These are phyloP conservation scores for Podaxis pistillaris DNA, from an alignment of 768 basidiomycete species.

Conservation along the genomic window DNA sequence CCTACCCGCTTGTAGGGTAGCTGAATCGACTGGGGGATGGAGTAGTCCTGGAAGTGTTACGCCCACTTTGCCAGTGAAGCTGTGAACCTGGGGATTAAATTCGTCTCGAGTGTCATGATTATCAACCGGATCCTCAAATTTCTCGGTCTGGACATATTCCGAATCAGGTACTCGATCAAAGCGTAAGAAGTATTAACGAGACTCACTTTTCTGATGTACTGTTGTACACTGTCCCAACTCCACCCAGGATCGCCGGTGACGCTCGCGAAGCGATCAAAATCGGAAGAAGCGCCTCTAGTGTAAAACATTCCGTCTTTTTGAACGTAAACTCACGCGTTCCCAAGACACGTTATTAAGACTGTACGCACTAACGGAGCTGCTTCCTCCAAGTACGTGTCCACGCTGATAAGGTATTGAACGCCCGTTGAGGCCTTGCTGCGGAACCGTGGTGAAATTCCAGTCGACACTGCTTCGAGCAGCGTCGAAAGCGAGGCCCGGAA, in stretches of 20 bases:
- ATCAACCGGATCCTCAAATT: slow-evolving; percentile 19
- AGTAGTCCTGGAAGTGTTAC: slow-evolving; percentile 18
- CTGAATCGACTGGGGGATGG: slow-evolving; percentile 16
- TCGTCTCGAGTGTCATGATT: slow-evolving; percentile 19
- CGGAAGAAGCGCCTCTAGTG: slow-evolving; percentile 19
- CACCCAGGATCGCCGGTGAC: slow-evolving; percentile 30
- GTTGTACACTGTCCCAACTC: slow-evolving; percentile 32
- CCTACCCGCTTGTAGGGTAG: slow-evolving; percentile 18
- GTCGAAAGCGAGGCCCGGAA: background rate
- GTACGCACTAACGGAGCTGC: slow-evolving; percentile 26
- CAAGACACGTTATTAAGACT: background rate
- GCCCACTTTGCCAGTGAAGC: slow-evolving; percentile 17
- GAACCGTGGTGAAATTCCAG: background rate
- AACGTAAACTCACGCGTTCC: slow-evolving; percentile 15
- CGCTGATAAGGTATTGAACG: background rate
- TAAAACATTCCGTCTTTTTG: slow-evolving; percentile 22
- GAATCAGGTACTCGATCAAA: slow-evolving; percentile 6
- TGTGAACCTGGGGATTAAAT: slow-evolving; percentile 22
- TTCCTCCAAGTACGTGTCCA: background rate
- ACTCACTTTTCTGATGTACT: slow-evolving; percentile 23
- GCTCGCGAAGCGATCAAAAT: slow-evolving; percentile 24
- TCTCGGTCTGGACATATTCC: slow-evolving; percentile 14
- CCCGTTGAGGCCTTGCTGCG: background rate
- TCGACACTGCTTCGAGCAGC: background rate
- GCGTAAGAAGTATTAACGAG: background rate